Conservation (phyloP, 2,329 filamentous ascomycete species). For the Celoporthe dispersa region DNA sequence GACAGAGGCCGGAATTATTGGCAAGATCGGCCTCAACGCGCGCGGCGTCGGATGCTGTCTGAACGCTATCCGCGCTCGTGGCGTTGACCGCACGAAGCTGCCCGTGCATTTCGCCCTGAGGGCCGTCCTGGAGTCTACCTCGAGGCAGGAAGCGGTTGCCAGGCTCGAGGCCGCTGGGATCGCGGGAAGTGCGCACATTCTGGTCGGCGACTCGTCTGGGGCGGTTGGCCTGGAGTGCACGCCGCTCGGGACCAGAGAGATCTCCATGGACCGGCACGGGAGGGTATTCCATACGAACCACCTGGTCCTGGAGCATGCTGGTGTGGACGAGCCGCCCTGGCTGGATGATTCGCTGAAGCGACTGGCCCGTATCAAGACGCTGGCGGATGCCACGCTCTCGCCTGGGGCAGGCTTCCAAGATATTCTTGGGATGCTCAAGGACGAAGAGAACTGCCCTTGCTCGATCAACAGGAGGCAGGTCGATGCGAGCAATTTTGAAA, state of each 20-base stretch:
- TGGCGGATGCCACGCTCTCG: not conserved
- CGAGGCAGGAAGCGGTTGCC: slow-evolving; percentile 27
- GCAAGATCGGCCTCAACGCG: slow-evolving; percentile 68
- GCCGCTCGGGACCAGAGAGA: slow-evolving; percentile 1
- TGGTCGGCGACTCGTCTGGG: slow-evolving; percentile 21
- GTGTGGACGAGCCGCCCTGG: slow-evolving; percentile 21
- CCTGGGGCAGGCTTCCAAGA: not conserved
- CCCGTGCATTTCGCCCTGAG: slow-evolving; percentile 67
- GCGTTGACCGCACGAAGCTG: slow-evolving; percentile 54
- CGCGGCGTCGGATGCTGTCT: slow-evolving; percentile 62
- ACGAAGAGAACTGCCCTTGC: slow-evolving; percentile 22
- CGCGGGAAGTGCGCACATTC: slow-evolving; percentile 28
- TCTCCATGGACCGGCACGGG: not conserved
- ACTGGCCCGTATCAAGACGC: not conserved
- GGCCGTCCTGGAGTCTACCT: slow-evolving; percentile 55
- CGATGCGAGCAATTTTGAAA: not conserved
- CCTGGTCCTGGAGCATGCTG: slow-evolving; percentile 20
- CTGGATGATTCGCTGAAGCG: slow-evolving; percentile 17
- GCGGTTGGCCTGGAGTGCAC: slow-evolving; percentile 28
- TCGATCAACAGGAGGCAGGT: slow-evolving; percentile 24
- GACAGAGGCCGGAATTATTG: slow-evolving; percentile 64
- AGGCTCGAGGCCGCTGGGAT: not conserved
- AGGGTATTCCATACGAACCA: slow-evolving; percentile 27
- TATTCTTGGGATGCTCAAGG: slow-evolving; percentile 17
- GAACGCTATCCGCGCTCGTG: slow-evolving; percentile 64